Evolutionary conservation across 257 asterid species (phyloP).

Genomic region (Capsicum chinense): DNA sequence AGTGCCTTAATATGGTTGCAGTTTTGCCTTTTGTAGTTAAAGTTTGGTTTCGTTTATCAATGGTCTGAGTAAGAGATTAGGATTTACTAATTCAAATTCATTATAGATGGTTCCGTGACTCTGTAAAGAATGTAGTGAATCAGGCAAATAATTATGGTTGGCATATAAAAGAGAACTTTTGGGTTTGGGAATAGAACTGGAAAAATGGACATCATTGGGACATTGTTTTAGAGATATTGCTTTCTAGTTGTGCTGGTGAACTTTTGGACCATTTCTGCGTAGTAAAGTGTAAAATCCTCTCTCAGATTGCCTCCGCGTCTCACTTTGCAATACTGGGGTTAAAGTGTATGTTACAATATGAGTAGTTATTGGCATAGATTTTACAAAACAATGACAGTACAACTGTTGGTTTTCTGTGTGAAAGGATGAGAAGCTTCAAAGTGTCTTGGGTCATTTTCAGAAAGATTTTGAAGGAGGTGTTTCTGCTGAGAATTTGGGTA

Average conservation of each 20-base stretch:
- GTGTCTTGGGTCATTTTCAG: conserved; percentile 84
- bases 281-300: conserved; percentile 14
- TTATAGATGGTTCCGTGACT: background rate
- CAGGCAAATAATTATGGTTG: conserved; percentile 13
- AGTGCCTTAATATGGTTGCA: background rate
- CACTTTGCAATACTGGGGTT: background rate
- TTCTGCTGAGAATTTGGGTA: conserved; percentile 84
- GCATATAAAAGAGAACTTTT: background rate
- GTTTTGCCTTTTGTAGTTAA: background rate
- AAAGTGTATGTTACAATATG: background rate
- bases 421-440: conserved; percentile 52
- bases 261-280: background rate
- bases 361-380: conserved; percentile 8
- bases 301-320: background rate
- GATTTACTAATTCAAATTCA: background rate
- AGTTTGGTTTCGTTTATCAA: background rate
- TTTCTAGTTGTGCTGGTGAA: conserved; percentile 17
- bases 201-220: background rate
- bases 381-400: conserved; percentile 27
- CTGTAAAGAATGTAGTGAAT: conserved; percentile 7
- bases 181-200: conserved; percentile 3
- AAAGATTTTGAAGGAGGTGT: conserved; percentile 93
- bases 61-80: background rate
- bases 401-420: conserved; percentile 34
- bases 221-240: background rate